Evolutionary conservation across 225 moss, liverwort and hornwort species (phyloP).

Genomic region (Physcomitrellopsis africana): DNA sequence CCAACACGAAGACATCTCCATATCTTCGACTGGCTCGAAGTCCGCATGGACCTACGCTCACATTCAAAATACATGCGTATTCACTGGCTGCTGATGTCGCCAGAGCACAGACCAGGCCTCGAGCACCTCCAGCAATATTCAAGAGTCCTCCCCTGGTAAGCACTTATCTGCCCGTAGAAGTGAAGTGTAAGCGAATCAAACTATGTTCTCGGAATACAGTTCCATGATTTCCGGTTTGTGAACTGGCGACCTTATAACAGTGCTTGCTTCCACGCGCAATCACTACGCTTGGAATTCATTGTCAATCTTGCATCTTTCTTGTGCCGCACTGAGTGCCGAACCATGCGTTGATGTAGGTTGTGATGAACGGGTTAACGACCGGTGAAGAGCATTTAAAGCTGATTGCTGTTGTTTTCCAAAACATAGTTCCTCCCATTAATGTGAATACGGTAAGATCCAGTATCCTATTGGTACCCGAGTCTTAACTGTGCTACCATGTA

Average conservation of each 20-base stretch:
- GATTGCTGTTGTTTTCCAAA: slow-evolving; percentile 88
- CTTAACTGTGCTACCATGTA: too few species aligned
- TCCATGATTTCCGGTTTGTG: not conserved
- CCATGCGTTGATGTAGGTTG: slow-evolving; percentile 63
- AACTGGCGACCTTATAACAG: too few species aligned
- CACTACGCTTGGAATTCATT: not conserved
- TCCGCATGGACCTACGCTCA: slow-evolving; percentile 95
- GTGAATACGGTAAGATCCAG: slow-evolving; percentile 70
- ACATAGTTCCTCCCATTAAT: slow-evolving; percentile 94
- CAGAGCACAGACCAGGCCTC: slow-evolving; percentile 76
- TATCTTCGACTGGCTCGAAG: slow-evolving; percentile 83
- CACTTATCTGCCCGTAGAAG: not conserved
- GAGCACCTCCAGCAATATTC: slow-evolving; percentile 84
- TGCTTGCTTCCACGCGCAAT: too few species aligned
- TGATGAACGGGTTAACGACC: slow-evolving; percentile 88
- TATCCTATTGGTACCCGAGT: not conserved
- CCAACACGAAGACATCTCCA: slow-evolving; percentile 78
- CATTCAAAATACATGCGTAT: slow-evolving; percentile 91
- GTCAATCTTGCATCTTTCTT: not conserved
- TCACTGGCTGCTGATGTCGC: slow-evolving; percentile 89
- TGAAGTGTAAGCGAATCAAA: not conserved
- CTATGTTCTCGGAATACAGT: not conserved
- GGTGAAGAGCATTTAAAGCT: slow-evolving; percentile 93
- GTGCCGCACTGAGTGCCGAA: slow-evolving; percentile 27
- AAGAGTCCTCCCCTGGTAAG: slow-evolving; percentile 83